Conservation (phyloP, 1,139 yeast species). For the Geotrichum candidum region DNA sequence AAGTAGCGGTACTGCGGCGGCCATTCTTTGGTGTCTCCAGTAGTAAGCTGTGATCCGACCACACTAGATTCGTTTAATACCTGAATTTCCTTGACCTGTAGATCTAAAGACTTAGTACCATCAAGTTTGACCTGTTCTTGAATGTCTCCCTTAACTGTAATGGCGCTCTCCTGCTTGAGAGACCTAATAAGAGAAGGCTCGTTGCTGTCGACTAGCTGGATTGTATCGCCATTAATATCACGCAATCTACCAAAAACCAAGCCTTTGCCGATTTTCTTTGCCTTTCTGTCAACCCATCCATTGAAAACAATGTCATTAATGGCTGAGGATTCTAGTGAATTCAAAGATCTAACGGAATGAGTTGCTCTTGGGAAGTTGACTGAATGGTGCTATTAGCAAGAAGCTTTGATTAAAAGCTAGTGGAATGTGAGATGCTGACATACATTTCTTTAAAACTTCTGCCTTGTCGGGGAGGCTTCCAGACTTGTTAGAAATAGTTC, state of each 20-base stretch:
- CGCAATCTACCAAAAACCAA: conserved; percentile 66
- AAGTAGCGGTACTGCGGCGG: conserved; percentile 79
- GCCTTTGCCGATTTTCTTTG: conserved; percentile 54
- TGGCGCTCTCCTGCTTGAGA: conserved; percentile 69
- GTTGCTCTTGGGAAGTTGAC: conserved; percentile 23
- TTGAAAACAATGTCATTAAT: conserved; percentile 37
- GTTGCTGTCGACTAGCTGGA: conserved; percentile 58
- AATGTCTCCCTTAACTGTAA: conserved; percentile 58
- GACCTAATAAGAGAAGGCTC: conserved; percentile 43
- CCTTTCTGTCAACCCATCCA: conserved; percentile 80
- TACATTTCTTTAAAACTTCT: conserved; percentile 19
- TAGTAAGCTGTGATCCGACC: conserved; percentile 66
- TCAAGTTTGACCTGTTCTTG: conserved; percentile 26
- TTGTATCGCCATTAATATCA: conserved; percentile 59
- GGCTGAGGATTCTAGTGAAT: not conserved
- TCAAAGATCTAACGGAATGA: conserved; percentile 17
- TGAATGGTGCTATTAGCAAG: not conserved
- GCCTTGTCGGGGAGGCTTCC: conserved; percentile 13
- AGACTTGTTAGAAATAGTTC: conserved; percentile 1
- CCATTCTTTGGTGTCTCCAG: conserved; percentile 45
- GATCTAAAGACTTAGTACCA: conserved; percentile 47
- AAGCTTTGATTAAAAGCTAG: not conserved
- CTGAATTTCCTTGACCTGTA: conserved; percentile 48
- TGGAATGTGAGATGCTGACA: conserved; percentile 3
- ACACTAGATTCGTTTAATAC: conserved; percentile 61